A percentile compares a stretch with the other conserved stretches of the same genome.
Evolutionary conservation across 2,329 filamentous ascomycete genomes (phyloP).

Genomic region (Clarireedia homoeocarpa): DNA sequence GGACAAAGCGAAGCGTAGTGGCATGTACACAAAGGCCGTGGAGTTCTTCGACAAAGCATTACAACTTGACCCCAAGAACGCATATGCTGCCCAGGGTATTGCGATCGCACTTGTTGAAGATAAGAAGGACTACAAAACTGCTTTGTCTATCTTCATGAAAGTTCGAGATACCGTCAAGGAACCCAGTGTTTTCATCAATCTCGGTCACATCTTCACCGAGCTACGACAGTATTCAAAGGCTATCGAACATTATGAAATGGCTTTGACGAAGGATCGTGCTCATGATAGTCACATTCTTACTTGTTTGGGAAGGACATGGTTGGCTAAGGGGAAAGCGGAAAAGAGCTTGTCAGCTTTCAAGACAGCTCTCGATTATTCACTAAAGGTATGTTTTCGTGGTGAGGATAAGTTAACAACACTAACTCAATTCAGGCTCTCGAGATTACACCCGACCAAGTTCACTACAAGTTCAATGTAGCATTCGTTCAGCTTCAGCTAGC

Average conservation of each 20-base stretch:
- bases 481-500: slow-evolving; percentile 96
- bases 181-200: slow-evolving; percentile 80
- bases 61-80: slow-evolving; percentile 89
- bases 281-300: slow-evolving; percentile 59
- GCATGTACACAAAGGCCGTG: slow-evolving; percentile 82
- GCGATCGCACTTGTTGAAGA: slow-evolving; percentile 93
- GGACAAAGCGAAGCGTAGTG: slow-evolving; percentile 84
- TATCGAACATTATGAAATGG: slow-evolving; percentile 88
- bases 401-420: slow-evolving; percentile 12
- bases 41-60: slow-evolving; percentile 98
- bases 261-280: slow-evolving; percentile 53
- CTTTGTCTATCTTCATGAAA: slow-evolving; percentile 82
- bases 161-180: slow-evolving; percentile 87
- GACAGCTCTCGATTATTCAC: slow-evolving; percentile 53
- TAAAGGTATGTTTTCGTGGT: slow-evolving; percentile 42
- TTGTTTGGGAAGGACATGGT: slow-evolving; percentile 65
- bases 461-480: slow-evolving; percentile 95
- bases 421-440: slow-evolving; percentile 55
- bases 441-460: slow-evolving; percentile 72
- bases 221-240: slow-evolving; percentile 83
- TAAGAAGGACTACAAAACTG: slow-evolving; percentile 77
- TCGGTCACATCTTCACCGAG: slow-evolving; percentile 89
- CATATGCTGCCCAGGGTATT: slow-evolving; percentile 91
- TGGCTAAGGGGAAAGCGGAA: slow-evolving; percentile 58
- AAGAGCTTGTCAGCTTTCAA: slow-evolving; percentile 54